Evolutionary conservation across 306 rosid species (phyloP).

Genomic region (Malus domestica): DNA sequence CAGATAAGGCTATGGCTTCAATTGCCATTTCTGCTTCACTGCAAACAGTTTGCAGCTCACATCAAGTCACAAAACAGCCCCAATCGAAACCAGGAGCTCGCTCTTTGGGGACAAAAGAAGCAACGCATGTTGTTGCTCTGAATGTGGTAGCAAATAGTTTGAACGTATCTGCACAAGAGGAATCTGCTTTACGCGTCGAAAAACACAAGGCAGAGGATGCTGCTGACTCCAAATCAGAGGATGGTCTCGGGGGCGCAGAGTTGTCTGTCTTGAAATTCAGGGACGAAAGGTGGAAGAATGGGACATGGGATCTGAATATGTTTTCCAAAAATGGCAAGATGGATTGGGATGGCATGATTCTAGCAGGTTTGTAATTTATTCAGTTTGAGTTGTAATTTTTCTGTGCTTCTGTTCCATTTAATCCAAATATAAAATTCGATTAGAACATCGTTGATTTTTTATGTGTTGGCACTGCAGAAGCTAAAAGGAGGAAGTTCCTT

Average conservation of each 20-base stretch:
- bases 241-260: neutral
- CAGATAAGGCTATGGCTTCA: conserved; percentile 28
- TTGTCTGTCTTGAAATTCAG: neutral
- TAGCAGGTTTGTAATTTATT: conserved; percentile 13
- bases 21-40: conserved; percentile 31
- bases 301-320: conserved; percentile 45
- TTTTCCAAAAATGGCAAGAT: conserved; percentile 32
- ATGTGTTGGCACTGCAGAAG: conserved; percentile 18
- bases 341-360: conserved; percentile 38
- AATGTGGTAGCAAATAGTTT: conserved; percentile 4
- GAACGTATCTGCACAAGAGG: neutral
- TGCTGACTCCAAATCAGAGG: neutral
- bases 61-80: conserved; percentile 17
- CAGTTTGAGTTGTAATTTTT: neutral
- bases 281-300: conserved; percentile 41
- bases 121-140: neutral
- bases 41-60: conserved; percentile 20
- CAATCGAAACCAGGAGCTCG: neutral
- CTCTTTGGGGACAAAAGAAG: conserved; percentile 17
- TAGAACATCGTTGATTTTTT: neutral
- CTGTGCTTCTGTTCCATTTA: neutral
- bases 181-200: neutral
- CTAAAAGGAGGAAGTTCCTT: conserved; percentile 41
- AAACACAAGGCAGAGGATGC: neutral
- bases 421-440: too few species aligned